Conservation (phyloP, 2,329 filamentous ascomycete genomes). For the Penicillium sp. region DNA sequence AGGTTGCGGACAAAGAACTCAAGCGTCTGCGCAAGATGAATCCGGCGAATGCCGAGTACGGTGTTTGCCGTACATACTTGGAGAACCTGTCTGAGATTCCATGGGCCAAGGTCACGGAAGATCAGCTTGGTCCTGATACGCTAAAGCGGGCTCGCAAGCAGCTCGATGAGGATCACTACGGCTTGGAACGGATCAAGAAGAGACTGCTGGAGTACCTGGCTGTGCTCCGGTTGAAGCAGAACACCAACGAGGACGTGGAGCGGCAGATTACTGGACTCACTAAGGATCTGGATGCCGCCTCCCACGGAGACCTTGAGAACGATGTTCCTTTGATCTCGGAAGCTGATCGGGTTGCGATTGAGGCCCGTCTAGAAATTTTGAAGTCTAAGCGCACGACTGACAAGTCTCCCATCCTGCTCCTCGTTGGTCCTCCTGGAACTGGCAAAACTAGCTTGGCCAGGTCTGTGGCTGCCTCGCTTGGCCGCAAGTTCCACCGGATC, state of each 20-base stretch:
- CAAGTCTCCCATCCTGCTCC: slow-evolving; percentile 92
- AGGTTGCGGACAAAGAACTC: slow-evolving; percentile 88
- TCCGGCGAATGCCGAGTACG: slow-evolving; percentile 93
- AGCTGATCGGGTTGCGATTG: slow-evolving; percentile 51
- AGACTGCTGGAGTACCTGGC: slow-evolving; percentile 92
- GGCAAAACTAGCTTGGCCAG: slow-evolving; percentile 96
- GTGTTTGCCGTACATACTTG: slow-evolving; percentile 89
- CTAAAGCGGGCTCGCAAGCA: slow-evolving; percentile 81
- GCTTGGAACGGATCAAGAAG: slow-evolving; percentile 96
- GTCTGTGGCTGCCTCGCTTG: slow-evolving; percentile 88
- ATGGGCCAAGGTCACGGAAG: slow-evolving; percentile 83
- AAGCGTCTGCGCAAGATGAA: slow-evolving; percentile 93
- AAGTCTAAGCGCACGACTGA: slow-evolving; percentile 86
- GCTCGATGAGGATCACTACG: slow-evolving; percentile 94
- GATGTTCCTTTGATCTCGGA: slow-evolving; percentile 60
- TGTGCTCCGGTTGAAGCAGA: slow-evolving; percentile 93
- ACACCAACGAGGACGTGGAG: slow-evolving; percentile 82
- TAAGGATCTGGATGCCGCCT: slow-evolving; percentile 50
- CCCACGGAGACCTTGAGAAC: slow-evolving; percentile 58
- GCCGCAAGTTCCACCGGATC: slow-evolving; percentile 95
- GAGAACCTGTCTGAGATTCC: slow-evolving; percentile 94
- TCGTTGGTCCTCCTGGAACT: slow-evolving; percentile 91
- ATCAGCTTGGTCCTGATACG: slow-evolving; percentile 82
- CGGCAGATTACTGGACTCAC: slow-evolving; percentile 69
- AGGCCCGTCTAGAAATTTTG: slow-evolving; percentile 74